Evolutionary conservation across 192 early-diverging fungal genomes (phyloP).

Genomic region (Mycoemilia scoparia): DNA sequence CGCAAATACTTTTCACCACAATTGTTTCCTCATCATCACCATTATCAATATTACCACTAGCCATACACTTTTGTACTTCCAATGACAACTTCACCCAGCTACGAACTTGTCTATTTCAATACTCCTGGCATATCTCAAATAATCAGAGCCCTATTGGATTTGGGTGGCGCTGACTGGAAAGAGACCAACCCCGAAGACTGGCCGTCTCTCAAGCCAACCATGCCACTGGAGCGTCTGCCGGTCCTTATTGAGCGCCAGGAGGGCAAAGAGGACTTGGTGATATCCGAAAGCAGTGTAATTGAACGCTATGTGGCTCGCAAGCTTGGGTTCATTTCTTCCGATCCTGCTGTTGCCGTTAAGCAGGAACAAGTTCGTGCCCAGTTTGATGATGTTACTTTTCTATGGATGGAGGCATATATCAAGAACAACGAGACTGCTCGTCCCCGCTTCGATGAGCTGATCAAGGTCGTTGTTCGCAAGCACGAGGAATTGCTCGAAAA

Average conservation of each 20-base stretch:
- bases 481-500: conserved; percentile 1
- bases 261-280: conserved; percentile 1
- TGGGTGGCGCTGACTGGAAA: conserved; percentile 5
- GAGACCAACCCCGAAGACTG: conserved; percentile 7
- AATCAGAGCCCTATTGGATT: conserved; percentile 9
- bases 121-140: not conserved
- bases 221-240: conserved; percentile 22
- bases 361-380: conserved; percentile 3
- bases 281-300: conserved; percentile 16
- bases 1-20: no score
- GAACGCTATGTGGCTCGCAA: conserved; percentile 19
- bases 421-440: not conserved
- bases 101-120: conserved; percentile 1
- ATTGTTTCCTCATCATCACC: no score
- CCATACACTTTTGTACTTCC: no score
- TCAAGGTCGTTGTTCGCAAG: conserved; percentile 1
- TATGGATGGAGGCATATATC: not conserved
- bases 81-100: not conserved
- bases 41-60: no score
- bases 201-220: conserved; percentile 7
- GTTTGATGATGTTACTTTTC: not conserved
- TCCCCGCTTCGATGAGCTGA: not conserved
- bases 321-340: conserved; percentile 6
- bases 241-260: conserved; percentile 10
- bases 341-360: not conserved